phyloP scores from a whole-genome alignment of 495 filamentous ascomycete genomes.

The Monascus purpureus region DNA sequence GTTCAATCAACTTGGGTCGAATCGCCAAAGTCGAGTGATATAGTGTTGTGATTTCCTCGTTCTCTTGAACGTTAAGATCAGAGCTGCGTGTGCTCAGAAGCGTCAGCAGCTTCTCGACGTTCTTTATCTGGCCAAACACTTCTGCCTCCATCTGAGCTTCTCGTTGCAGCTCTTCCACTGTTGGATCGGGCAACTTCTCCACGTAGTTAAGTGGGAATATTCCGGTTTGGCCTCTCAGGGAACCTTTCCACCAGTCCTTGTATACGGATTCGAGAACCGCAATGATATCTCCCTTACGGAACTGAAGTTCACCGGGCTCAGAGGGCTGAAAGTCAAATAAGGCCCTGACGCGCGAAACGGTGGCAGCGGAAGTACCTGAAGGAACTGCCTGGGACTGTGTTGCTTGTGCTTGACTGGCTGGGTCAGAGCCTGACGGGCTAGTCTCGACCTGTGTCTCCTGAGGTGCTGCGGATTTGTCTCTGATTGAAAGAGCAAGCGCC shows the following conservation, averaged over 20 bases:
- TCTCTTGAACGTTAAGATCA: constrained; percentile 73
- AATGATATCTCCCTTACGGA: constrained; percentile 93
- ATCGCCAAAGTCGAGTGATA: constrained; percentile 93
- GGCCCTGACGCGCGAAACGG: constrained; percentile 85
- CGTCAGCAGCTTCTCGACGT: constrained; percentile 92
- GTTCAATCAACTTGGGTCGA: constrained; percentile 88
- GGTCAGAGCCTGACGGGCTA: constrained; percentile 21
- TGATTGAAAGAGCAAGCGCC: constrained; percentile 81
- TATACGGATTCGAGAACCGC: constrained; percentile 94
- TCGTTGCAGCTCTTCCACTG: constrained; percentile 81
- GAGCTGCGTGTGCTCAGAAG: constrained; percentile 88
- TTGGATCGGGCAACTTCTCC: constrained; percentile 90
- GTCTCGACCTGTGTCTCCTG: constrained; percentile 14
- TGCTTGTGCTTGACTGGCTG: constrained; percentile 27
- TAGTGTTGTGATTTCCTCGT: constrained; percentile 83
- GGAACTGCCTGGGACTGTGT: constrained; percentile 34
- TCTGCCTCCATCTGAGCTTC: constrained; percentile 97
- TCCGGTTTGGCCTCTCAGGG: constrained; percentile 81
- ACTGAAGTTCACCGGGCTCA: constrained; percentile 87
- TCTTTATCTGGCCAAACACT: constrained; percentile 97
- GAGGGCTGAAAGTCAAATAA: constrained; percentile 91
- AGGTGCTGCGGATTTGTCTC: constrained; percentile 46
- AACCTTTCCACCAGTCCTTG: constrained; percentile 99
- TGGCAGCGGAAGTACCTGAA: constrained; percentile 82
- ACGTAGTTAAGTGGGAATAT: constrained; percentile 99